A percentile compares a stretch with the other conserved stretches of the same genome.
Evolutionary conservation across 2,329 filamentous ascomycete genomes (phyloP).

Genomic region (Pseudogymnoascus sp.): DNA sequence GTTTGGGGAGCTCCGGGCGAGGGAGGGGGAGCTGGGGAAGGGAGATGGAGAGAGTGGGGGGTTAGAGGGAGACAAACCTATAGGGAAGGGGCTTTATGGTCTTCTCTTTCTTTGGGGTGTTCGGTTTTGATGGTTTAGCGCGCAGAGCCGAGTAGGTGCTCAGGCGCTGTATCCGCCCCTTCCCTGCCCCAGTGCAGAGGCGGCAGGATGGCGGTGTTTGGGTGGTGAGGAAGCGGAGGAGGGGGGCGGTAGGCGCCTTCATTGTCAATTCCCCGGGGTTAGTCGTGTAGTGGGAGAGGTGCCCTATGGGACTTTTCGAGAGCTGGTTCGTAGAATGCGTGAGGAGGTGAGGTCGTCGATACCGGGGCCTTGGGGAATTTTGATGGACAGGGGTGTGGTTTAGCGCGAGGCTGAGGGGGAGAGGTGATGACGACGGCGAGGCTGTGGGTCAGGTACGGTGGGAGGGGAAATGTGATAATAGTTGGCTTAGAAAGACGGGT

Average conservation of each 20-base stretch:
- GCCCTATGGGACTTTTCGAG: background rate
- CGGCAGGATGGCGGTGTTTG: background rate
- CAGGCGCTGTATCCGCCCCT: background rate
- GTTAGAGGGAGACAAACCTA: background rate
- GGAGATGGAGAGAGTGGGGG: no score
- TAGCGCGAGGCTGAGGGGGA: background rate
- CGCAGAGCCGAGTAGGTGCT: background rate
- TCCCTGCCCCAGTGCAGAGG: background rate
- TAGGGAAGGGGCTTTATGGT: background rate
- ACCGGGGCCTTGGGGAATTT: background rate
- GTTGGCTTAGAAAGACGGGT: background rate
- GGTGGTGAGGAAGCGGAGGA: background rate
- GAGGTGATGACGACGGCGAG: background rate
- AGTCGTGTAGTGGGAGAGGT: background rate
- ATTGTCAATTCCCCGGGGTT: background rate
- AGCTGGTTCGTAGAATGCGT: background rate
- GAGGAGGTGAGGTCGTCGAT: background rate
- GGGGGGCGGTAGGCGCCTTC: background rate
- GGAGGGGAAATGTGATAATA: background rate
- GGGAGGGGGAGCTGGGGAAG: no score
- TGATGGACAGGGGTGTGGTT: background rate
- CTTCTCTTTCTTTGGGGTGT: background rate
- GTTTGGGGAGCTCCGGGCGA: background rate
- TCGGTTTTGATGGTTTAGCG: background rate
- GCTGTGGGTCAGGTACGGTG: background rate